These are phyloP conservation scores for Coprinopsis cinerea DNA, from an alignment of 768 basidiomycete genomes.

Conservation along the genomic window DNA sequence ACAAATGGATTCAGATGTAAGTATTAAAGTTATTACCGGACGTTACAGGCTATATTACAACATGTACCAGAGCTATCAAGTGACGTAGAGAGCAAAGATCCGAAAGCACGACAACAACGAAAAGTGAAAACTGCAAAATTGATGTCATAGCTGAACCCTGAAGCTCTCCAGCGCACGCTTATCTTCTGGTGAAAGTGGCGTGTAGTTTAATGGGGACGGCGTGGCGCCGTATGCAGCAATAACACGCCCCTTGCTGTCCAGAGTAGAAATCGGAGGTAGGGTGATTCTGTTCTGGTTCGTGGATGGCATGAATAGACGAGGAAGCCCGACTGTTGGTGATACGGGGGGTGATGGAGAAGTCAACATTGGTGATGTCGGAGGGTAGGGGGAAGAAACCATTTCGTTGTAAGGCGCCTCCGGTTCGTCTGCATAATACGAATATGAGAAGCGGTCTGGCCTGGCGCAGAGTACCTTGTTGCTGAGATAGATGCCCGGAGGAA, in stretches of 20 bases:
- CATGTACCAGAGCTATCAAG: not conserved
- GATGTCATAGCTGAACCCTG: constrained; percentile 31
- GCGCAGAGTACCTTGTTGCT: constrained; percentile 54
- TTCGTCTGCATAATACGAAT: constrained; percentile 42
- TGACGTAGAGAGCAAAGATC: constrained; percentile 8
- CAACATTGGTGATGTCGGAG: constrained; percentile 14
- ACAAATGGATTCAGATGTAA: not conserved
- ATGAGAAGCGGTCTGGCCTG: constrained; percentile 37
- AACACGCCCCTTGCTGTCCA: constrained; percentile 16
- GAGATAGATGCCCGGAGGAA: constrained; percentile 67
- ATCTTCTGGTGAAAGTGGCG: constrained; percentile 50
- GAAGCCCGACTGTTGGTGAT: constrained; percentile 10
- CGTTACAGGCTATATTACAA: not conserved
- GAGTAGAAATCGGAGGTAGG: constrained; percentile 24
- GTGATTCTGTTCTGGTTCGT: constrained; percentile 12
- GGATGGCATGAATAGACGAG: constrained; percentile 10
- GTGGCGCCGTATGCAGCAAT: constrained; percentile 21
- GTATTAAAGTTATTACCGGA: constrained; percentile 5
- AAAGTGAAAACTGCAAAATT: not conserved
- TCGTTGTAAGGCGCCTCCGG: constrained; percentile 33
- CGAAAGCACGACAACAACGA: not conserved
- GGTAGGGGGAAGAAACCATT: constrained; percentile 11
- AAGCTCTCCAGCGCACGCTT: constrained; percentile 52
- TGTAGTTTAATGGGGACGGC: constrained; percentile 25
- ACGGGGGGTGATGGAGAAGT: not conserved